Evolutionary conservation across 2,329 filamentous ascomycete species (phyloP), one percentile per base, ranked within the genome.

Genomic region (Pseudocercospora musae): DNA sequence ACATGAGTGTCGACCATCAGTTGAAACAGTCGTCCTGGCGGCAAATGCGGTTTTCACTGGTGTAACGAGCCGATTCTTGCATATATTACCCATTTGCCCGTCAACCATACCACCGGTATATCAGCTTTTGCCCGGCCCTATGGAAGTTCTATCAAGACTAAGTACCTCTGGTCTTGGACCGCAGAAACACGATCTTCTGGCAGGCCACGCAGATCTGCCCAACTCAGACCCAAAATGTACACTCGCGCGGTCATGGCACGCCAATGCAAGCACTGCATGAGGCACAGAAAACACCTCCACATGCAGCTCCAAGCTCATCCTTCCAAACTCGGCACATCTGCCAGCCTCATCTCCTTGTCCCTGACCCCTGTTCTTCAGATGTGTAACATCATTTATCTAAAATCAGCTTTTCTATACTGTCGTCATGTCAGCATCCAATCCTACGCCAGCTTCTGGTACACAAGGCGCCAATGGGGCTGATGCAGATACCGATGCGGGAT

Each of bases 231-330:
- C 29, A 54, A 54, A n/a, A 18, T 21, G 52, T 23, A 31, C 50
- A 33, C 18, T 7, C 25, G 50, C 50, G 5, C 33, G 33, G 13
- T 37, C 33, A 37, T 15, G 33, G 15, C 33, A 54, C 50, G 50
- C 50, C 50, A 37, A 54, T 54, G 50, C 50, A 54, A 54, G 50
- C 50, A 54, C 50, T 54, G 50, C 50, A 54, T 54, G 27, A 33
- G 27, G 50, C 50, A 54, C 50, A 31, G 50, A 54, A 29, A 31
- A 37, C 50, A 54, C 50, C 50, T 37, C 50, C 37, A 21, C 50
- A 21, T 23, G 50, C 50, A 37, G 48, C 48, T 52, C 48, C 8
- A 29, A 52, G 48, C 48, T 52, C 48, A 31, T 52, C 48, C 48
- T 52, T 29, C 25, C 48, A 52, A 7, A 52, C 48, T 29, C 23